A percentile compares a stretch with the other conserved stretches of the same genome.
phyloP scores from a whole-genome alignment of 495 filamentous ascomycete species.

The Penicillium robsamsonii region DNA sequence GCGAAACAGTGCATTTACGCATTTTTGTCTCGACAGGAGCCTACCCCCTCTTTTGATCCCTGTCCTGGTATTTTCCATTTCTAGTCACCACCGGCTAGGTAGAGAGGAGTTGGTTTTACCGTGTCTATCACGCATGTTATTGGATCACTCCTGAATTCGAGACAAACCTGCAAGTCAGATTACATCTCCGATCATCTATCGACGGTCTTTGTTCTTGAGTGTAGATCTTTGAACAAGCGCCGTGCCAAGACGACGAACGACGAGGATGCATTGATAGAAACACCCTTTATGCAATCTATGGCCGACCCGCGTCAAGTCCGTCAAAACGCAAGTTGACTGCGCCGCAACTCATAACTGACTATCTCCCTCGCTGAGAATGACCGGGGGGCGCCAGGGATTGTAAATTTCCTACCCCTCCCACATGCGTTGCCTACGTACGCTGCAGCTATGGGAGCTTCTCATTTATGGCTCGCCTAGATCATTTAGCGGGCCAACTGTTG shows the following conservation, averaged over 20 bases:
- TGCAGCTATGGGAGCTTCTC: slow-evolving; percentile 22
- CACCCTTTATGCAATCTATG: slow-evolving; percentile 18
- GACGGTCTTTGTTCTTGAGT: slow-evolving; percentile 5
- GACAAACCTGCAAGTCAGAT: slow-evolving; percentile 11
- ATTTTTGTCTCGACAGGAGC: slow-evolving; percentile 9
- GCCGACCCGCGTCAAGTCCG: slow-evolving; percentile 20
- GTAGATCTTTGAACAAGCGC: slow-evolving; percentile 36
- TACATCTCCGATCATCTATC: background rate
- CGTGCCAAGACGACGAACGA: slow-evolving; percentile 39
- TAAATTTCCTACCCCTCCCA: slow-evolving; percentile 13
- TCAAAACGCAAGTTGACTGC: slow-evolving; percentile 33
- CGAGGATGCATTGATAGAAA: slow-evolving; percentile 20
- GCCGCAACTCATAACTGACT: slow-evolving; percentile 23
- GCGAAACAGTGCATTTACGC: slow-evolving; percentile 20
- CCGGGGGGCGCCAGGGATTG: slow-evolving; percentile 11
- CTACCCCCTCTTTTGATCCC: slow-evolving; percentile 32
- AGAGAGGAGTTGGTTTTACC: slow-evolving; percentile 4
- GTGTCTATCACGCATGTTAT: slow-evolving; percentile 4
- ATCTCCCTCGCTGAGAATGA: slow-evolving; percentile 6
- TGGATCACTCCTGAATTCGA: slow-evolving; percentile 5
- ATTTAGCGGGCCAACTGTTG: slow-evolving; percentile 9
- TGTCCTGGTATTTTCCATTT: slow-evolving; percentile 10
- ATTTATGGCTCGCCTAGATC: slow-evolving; percentile 12
- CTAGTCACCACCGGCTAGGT: slow-evolving; percentile 4
- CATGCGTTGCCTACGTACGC: slow-evolving; percentile 15